Evolutionary conservation across 441 rosid genomes (phyloP), one percentile per base, ranked within the genome.

Genomic region (Populus trichocarpa): DNA sequence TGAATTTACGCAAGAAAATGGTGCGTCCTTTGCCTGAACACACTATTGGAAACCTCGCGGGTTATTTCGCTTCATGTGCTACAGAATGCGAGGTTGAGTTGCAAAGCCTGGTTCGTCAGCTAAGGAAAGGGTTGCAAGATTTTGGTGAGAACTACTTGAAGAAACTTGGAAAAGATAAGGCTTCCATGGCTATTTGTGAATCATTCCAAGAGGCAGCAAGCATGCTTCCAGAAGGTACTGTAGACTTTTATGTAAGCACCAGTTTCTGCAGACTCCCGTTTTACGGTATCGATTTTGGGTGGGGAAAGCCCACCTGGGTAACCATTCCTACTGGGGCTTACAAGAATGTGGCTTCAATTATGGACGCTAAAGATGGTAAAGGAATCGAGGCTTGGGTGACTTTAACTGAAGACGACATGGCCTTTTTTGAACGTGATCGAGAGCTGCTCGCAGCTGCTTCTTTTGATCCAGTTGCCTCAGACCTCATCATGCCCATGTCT

Each of bases 341-440:
- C 5, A 78, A 70, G 66, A 78, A 86, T 25, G 36, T 67, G 2
- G 72, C 72, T 3, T 5, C 78, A 40, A 38, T 86, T 67, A 33
- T 71, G 61, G 85, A 85, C 23, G 69, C 87, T 2, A 88, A 75
- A 22, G 87, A 84, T 9, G 89, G 85, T 30, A 78, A 78, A n/a
- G 88, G 84, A 4, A 75, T 89, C 20, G 96, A 88, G 79, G 91
- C 79, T 18, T 84, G 89, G 89, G 72, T 86, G 72, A 66, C 74
- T 2, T 10, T 86, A 26, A 61, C 33, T 1, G 82, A 83, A 72
- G 80, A 77, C 71, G 91, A 80, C 20, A 81, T 80, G 85, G 72
- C 72, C 0, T 5, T 72, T 38, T 38, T 88, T 20, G 75, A 82
- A 68, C 46, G 18, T 13, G 78, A 85, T 26, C 33, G 67, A 30